Base-by-base conservation (phyloP, 2,329 filamentous ascomycete species). In the Diaporthe batatas region DNA sequence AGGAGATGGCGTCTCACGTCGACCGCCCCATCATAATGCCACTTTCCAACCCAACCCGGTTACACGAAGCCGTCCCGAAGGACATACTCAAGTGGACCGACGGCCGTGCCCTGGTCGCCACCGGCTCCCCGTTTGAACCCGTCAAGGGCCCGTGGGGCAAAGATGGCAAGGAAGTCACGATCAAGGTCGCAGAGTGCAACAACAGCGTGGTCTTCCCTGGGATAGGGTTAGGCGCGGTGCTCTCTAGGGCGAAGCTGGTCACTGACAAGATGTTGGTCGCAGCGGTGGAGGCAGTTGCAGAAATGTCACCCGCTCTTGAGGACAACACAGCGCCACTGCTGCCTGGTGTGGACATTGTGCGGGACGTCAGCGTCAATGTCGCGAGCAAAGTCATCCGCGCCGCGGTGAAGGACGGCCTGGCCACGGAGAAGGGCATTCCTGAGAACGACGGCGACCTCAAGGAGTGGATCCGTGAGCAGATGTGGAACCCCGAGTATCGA, bases 121-220 rank as follows among this genome's bases (percentile, higher is more conserved):
- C 95, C 0, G 95, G 95, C 6, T 94, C 92, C 11, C 94, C 95
- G 0, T 97, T 97, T 79, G 87, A 89, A 1, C 92, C 94, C 0
- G 93, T 96, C 18, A 88, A 88, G 67, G 88, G 87, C 0, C 85
- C 87, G 1, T 90, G 88, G 86, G 87, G 85, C 2, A n/a, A 79
- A 0, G 80, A 83, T 12, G 87, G 86, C 0, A 68, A 78, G 0
- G 85, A 88, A 10, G 73, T 86, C 1, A 80, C 82, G 74, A 84
- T 88, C 72, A 82, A 86, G 36, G 79, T 88, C 78, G 94, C 94
- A 32, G 94, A 97, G 81, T 97, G 95, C 83, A 97, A 97, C 83
- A 97, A 97, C 83, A 93, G 91, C 0, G 93, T 93, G 44, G 92
- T 92, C 21, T 97, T 97, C 81, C 94, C 94, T 0, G 94, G 94